phyloP scores from a whole-genome alignment of 805 yeast species.

The Yarrowia keelungensis region DNA sequence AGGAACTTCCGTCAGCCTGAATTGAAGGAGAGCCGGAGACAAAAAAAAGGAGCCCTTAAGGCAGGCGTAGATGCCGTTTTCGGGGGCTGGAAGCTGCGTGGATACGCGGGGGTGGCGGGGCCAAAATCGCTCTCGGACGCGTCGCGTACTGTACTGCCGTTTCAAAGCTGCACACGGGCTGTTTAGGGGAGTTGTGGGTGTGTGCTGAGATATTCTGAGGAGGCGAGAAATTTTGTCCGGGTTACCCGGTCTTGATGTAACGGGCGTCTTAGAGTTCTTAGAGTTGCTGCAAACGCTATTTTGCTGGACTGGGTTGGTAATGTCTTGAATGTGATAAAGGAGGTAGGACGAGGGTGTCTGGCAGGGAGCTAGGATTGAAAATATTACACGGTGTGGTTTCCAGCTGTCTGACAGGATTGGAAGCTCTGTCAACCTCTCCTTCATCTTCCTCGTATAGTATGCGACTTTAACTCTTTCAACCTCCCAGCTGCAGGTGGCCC shows the following conservation, averaged over 20 bases:
- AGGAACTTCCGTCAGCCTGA: too few relatives aligned
- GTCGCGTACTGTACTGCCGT: conserved; percentile 36
- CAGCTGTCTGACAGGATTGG: too few relatives aligned
- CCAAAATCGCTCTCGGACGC: conserved; percentile 19
- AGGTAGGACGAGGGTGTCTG: too few relatives aligned
- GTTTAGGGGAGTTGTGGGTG: conserved; percentile 19
- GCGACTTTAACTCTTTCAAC: conserved; percentile 5
- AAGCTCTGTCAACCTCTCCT: too few relatives aligned
- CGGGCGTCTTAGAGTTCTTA: background rate
- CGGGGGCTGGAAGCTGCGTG: conserved; percentile 9
- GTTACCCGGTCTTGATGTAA: conserved; percentile 16
- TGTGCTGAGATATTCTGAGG: conserved; percentile 37
- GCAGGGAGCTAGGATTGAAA: too few relatives aligned
- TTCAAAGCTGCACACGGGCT: conserved; percentile 24
- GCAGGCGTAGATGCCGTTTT: background rate
- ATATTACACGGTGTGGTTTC: too few relatives aligned
- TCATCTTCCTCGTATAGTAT: too few relatives aligned
- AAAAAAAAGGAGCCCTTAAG: background rate
- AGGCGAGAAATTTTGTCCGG: conserved; percentile 23
- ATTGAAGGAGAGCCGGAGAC: too few relatives aligned
- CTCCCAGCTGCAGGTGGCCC: conserved; percentile 6
- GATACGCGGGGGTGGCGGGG: conserved; percentile 30
- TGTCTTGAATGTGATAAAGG: background rate
- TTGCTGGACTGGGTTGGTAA: background rate
- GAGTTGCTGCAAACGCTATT: background rate